A percentile compares a stretch with the other conserved stretches of the same genome.
Conservation (phyloP, 2,329 filamentous ascomycete species). For the Fusarium domesticum region DNA sequence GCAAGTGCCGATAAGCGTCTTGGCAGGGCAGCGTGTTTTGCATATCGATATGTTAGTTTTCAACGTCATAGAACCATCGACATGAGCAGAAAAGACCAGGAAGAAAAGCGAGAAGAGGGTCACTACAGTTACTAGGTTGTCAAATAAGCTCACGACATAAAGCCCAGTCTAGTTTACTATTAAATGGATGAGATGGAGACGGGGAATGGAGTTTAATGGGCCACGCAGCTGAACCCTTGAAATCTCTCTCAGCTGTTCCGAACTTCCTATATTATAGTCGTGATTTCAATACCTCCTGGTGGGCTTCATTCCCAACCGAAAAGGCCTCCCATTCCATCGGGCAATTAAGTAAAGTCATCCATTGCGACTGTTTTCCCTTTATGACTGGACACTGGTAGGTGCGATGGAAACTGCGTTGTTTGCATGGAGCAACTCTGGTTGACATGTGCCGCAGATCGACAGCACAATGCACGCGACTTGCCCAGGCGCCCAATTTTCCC, state of each 20-base stretch:
- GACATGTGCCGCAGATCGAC: neutral
- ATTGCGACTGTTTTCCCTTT: no score
- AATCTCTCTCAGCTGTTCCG: neutral
- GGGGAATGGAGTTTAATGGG: neutral
- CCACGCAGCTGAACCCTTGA: neutral
- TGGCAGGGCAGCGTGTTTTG: conserved; percentile 18
- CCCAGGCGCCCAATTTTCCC: neutral
- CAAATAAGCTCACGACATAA: neutral
- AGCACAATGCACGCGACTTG: neutral
- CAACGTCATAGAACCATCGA: neutral
- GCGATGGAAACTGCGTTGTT: no score
- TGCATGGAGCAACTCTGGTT: no score
- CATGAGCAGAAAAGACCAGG: neutral
- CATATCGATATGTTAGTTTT: neutral
- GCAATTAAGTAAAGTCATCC: neutral
- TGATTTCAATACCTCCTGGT: neutral
- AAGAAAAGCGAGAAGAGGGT: no score
- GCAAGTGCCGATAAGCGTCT: conserved; percentile 27
- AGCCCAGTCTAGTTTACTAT: neutral
- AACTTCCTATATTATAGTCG: neutral
- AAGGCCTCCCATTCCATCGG: neutral
- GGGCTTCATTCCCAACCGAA: neutral
- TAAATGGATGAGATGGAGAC: neutral
- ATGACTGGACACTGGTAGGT: no score
- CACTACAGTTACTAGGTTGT: neutral